These are phyloP conservation scores for Backusella parvicylindrica DNA, from an alignment of 192 early-diverging fungal species.

Conservation along the genomic window DNA sequence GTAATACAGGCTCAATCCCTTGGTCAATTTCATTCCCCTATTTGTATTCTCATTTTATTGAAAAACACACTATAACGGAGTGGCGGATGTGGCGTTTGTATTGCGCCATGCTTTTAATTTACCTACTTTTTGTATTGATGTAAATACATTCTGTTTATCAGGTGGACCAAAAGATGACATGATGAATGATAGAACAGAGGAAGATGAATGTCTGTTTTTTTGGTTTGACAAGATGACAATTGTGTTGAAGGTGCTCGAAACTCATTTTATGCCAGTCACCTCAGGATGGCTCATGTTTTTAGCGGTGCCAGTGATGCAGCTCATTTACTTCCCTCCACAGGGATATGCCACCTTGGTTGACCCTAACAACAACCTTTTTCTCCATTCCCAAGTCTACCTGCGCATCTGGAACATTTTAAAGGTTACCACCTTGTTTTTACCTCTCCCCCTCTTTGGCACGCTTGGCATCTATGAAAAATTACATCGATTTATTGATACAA, in stretches of 20 bases:
- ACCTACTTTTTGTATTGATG: background rate
- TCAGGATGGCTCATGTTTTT: conserved; percentile 53
- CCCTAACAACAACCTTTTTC: conserved; percentile 34
- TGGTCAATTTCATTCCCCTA: too few species aligned
- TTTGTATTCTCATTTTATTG: too few species aligned
- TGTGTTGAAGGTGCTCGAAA: conserved; percentile 45
- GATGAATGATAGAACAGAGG: background rate
- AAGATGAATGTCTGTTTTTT: conserved; percentile 8
- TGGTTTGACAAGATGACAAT: conserved; percentile 39
- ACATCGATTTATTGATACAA: conserved; percentile 37
- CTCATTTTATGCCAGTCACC: conserved; percentile 44
- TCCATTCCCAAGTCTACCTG: conserved; percentile 33
- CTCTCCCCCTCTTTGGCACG: conserved; percentile 43
- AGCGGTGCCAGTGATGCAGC: conserved; percentile 46
- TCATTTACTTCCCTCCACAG: conserved; percentile 33
- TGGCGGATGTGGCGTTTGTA: conserved; percentile 63
- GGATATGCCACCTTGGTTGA: conserved; percentile 10
- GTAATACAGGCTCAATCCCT: too few species aligned
- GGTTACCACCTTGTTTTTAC: conserved; percentile 37
- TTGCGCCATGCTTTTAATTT: conserved; percentile 30
- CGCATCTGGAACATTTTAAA: conserved; percentile 38
- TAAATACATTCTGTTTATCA: background rate
- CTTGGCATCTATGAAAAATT: conserved; percentile 42
- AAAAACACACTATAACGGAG: too few species aligned
- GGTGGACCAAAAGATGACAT: too few species aligned